Evolutionary conservation across 139 green algal genomes (phyloP), one percentile per base, ranked within the genome.

Genomic region (Bryopsis sp.): DNA sequence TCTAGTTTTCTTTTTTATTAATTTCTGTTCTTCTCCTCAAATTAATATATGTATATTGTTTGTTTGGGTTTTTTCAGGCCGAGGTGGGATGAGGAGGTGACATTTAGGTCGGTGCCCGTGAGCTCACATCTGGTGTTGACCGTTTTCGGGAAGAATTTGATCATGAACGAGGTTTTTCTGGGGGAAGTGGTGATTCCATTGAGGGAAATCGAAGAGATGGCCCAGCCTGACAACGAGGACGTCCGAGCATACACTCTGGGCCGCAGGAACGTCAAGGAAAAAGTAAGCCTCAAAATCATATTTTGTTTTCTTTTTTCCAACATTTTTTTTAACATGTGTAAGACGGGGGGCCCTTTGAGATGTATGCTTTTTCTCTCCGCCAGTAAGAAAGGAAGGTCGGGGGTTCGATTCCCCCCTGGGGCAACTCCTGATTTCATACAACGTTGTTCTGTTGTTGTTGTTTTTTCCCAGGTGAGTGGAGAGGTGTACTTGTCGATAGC

Each of bases 131-230:
- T 83, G 11, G 64, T 65, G 47, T 61, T 81, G 8, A 68, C 32
- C 1, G 54, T 83, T 35, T 78, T 68, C 29, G 61, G 59, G 4
- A 62, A 67, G 4, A 66, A 19, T 15, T 57, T 73, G 38, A 26
- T 82, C 7, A 37, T 72, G 4, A 26, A 46, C 7, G 78, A 83
- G 43, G 39, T 64, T 2, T 78, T 78, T 58, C 39, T 83, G 4
- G 78, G 78, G 2, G 78, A 83, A 50, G 71, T 80, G 19, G 36
- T 80, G 2, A 72, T 83, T 6, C 74, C 77, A 6, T 58, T 80
- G 74, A 50, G 65, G 0, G 77, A 80, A 11, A 64, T 79, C 32
- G 69, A 75, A 2, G 47, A 73, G 1, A 60, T 33, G 32, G 39
- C 19, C 2, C 24, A 54, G 0, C 33, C 33, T 2, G 46, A 59